Percentiles rank a stretch among this genome's conserved stretches.
phyloP scores from a whole-genome alignment of 768 basidiomycete genomes.

The Gelatoporia subvermispora region DNA sequence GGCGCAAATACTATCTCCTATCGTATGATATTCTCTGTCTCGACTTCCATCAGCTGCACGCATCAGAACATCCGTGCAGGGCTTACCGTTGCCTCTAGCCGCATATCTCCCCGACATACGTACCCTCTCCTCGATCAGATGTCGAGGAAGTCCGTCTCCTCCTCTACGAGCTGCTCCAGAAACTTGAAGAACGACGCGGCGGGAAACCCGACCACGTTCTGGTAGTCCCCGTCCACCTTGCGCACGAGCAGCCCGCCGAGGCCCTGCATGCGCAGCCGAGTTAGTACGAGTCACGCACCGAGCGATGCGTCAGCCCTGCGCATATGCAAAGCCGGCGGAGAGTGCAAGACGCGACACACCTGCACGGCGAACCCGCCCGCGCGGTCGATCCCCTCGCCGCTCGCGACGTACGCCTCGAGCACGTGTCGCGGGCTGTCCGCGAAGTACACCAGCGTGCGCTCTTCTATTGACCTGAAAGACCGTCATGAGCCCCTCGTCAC shows the following conservation, averaged over 20 bases:
- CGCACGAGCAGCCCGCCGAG: constrained; percentile 76
- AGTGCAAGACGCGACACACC: no score
- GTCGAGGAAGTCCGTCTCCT: constrained; percentile 67
- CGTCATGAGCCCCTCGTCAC: not conserved
- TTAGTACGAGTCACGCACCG: no score
- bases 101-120: no score
- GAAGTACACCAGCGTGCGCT: constrained; percentile 77
- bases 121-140: not conserved
- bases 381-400: constrained; percentile 79
- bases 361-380: constrained; percentile 96
- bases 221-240: constrained; percentile 84
- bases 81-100: no score
- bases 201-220: constrained; percentile 92
- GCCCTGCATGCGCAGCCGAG: constrained; percentile 46
- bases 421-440: constrained; percentile 53
- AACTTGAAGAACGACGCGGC: constrained; percentile 79
- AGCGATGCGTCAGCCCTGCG: not conserved
- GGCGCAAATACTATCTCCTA: no score
- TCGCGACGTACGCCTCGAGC: constrained; percentile 77
- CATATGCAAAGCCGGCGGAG: not conserved
- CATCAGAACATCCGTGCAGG: no score
- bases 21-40: no score
- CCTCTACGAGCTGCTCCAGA: constrained; percentile 63
- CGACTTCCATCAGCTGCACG: no score
- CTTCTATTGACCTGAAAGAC: constrained; percentile 64